Conservation (phyloP, 805 yeast genomes). For the Metschnikowia sp. region DNA sequence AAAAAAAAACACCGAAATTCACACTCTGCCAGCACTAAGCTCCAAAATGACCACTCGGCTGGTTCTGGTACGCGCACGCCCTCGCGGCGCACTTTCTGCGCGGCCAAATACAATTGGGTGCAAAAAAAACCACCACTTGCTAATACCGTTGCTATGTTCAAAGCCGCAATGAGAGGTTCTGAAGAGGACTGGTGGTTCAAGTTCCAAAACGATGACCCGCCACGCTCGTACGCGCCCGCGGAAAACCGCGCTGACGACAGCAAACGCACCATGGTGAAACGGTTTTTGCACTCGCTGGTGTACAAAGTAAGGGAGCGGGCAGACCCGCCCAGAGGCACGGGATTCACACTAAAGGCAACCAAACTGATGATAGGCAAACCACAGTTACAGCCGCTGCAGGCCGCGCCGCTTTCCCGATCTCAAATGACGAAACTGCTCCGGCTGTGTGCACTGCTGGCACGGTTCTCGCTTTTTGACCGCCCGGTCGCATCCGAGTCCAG, state of each 20-base stretch:
- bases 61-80: not conserved
- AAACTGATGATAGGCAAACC: not conserved
- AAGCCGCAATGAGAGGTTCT: slow-evolving; percentile 8
- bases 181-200: slow-evolving; percentile 13
- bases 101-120: slow-evolving; percentile 5
- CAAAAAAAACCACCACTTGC: slow-evolving; percentile 11
- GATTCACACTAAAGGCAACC: slow-evolving; percentile 1
- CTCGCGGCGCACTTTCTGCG: not conserved
- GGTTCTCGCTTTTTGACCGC: slow-evolving; percentile 5
- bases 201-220: slow-evolving; percentile 6
- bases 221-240: not conserved
- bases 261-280: slow-evolving; percentile 12
- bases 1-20: too few relatives aligned
- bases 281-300: slow-evolving; percentile 13
- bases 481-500: not conserved
- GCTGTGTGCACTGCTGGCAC: slow-evolving; percentile 5
- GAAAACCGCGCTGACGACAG: slow-evolving; percentile 4
- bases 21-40: too few relatives aligned
- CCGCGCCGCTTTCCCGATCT: slow-evolving; percentile 1
- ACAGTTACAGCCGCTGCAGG: not conserved
- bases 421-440: slow-evolving; percentile 6
- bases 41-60: too few relatives aligned
- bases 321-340: slow-evolving; percentile 4
- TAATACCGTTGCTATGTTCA: slow-evolving; percentile 14
- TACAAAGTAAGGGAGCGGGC: slow-evolving; percentile 11